Evolutionary conservation across 1,139 yeast species (phyloP).

Genomic region (Scheffersomyces insectosa): DNA sequence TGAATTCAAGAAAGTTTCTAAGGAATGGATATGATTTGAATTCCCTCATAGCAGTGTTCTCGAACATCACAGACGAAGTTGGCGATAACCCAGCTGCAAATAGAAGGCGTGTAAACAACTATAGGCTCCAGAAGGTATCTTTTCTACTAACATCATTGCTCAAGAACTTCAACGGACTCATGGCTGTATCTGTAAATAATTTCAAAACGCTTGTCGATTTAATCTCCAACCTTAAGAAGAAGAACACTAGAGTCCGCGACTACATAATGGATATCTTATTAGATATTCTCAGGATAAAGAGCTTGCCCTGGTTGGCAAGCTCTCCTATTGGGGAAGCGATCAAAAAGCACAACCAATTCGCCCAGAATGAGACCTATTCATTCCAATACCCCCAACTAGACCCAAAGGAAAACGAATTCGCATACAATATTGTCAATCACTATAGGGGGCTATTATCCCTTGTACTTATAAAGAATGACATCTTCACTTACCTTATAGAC

Average conservation of each 20-base stretch:
- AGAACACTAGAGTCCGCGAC: slow-evolving; percentile 57
- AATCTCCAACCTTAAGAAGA: slow-evolving; percentile 61
- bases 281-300: slow-evolving; percentile 62
- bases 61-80: slow-evolving; percentile 5
- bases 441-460: slow-evolving; percentile 60
- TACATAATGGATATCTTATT: slow-evolving; percentile 69
- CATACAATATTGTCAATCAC: slow-evolving; percentile 47
- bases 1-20: slow-evolving; percentile 56
- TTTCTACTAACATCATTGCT: slow-evolving; percentile 60
- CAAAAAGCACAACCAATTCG: slow-evolving; percentile 6
- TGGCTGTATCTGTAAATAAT: slow-evolving; percentile 60
- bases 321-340: slow-evolving; percentile 37
- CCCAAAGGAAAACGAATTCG: slow-evolving; percentile 9
- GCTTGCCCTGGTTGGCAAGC: slow-evolving; percentile 57
- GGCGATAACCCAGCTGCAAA: background rate
- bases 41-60: slow-evolving; percentile 61
- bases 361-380: slow-evolving; percentile 1
- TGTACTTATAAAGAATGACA: slow-evolving; percentile 55
- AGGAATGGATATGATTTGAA: slow-evolving; percentile 67
- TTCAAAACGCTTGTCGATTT: slow-evolving; percentile 61
- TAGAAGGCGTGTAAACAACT: slow-evolving; percentile 1
- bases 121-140: slow-evolving; percentile 63
- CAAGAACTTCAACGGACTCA: slow-evolving; percentile 77
- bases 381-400: slow-evolving; percentile 4
- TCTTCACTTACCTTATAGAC: slow-evolving; percentile 49